phyloP scores from a whole-genome alignment of 2,329 filamentous ascomycete genomes.

The Pseudocercospora pini-densiflorae region DNA sequence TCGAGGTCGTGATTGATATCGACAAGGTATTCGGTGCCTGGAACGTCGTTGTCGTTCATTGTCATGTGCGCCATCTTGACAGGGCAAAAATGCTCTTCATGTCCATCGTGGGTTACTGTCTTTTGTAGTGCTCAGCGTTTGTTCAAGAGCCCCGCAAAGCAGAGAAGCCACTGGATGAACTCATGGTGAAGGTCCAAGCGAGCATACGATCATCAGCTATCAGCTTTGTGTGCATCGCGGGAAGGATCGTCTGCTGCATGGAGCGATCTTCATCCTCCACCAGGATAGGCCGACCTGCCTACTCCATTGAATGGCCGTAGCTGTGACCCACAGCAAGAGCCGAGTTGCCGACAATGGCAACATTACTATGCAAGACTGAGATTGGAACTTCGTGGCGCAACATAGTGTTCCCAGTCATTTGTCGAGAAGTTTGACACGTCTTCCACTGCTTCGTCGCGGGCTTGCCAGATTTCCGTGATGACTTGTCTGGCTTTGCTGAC shows the following conservation, averaged over 20 bases:
- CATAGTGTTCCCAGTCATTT: conserved; percentile 8
- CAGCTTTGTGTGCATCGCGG: too few relatives aligned
- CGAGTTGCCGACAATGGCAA: background rate
- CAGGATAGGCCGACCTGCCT: background rate
- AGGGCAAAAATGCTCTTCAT: background rate
- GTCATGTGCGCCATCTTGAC: background rate
- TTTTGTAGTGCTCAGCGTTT: too few relatives aligned
- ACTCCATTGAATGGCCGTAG: background rate
- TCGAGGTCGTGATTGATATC: background rate
- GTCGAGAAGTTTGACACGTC: background rate
- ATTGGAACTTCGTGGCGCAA: conserved; percentile 1
- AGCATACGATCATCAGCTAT: too few relatives aligned
- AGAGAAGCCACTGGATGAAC: too few relatives aligned
- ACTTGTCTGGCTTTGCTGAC: conserved; percentile 1
- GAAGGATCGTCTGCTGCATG: background rate
- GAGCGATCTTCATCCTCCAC: background rate
- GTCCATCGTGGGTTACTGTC: too few relatives aligned
- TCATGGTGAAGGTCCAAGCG: too few relatives aligned
- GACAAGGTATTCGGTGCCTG: conserved; percentile 4
- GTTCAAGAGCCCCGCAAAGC: too few relatives aligned
- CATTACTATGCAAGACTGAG: background rate
- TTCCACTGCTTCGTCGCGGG: conserved; percentile 1
- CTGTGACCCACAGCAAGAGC: background rate
- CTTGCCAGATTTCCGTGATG: conserved; percentile 8
- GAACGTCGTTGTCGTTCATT: background rate